These are phyloP conservation scores for Trichothecium roseum DNA, from an alignment of 2,329 filamentous ascomycete genomes.

Conservation along the genomic window DNA sequence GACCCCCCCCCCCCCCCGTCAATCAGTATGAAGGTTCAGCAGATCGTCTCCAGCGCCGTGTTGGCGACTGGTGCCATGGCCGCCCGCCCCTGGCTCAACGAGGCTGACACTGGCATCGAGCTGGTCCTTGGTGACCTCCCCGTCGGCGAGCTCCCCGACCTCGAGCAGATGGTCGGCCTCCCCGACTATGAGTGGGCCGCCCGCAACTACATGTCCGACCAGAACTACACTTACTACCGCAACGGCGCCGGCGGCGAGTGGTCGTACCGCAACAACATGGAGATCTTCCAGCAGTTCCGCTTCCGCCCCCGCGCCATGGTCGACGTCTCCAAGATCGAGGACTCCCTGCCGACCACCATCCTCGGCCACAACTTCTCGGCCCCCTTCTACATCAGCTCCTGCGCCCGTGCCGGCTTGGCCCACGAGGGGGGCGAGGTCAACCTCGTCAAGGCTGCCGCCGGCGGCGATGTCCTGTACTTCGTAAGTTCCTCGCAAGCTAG, in stretches of 20 bases:
- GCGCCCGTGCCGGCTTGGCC: conserved; percentile 31
- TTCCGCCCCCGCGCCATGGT: conserved; percentile 37
- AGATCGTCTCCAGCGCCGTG: conserved; percentile 11
- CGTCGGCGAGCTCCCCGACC: conserved; percentile 26
- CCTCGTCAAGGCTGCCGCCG: conserved; percentile 36
- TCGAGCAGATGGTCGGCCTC: conserved; percentile 34
- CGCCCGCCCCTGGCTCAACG: conserved; percentile 31
- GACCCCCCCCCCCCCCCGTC: too few species aligned
- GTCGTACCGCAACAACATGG: conserved; percentile 46
- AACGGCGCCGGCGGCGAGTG: conserved; percentile 45
- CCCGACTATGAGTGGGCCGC: conserved; percentile 45
- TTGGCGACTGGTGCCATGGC: conserved; percentile 24
- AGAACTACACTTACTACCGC: conserved; percentile 46
- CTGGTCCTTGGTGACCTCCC: conserved; percentile 22
- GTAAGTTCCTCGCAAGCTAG: conserved; percentile 8
- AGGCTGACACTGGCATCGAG: conserved; percentile 36
- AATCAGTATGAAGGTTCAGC: not conserved
- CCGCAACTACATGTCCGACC: conserved; percentile 31
- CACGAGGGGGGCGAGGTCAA: conserved; percentile 37
- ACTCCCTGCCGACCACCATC: conserved; percentile 33
- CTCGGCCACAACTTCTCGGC: conserved; percentile 41
- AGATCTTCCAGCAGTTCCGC: conserved; percentile 37
- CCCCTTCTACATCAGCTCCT: conserved; percentile 45
- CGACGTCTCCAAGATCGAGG: conserved; percentile 35
- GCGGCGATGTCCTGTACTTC: conserved; percentile 40